Percentiles rank a stretch among this genome's conserved stretches.
Conservation (phyloP, 2,329 filamentous ascomycete species). For the Aureobasidium melanogenum region DNA sequence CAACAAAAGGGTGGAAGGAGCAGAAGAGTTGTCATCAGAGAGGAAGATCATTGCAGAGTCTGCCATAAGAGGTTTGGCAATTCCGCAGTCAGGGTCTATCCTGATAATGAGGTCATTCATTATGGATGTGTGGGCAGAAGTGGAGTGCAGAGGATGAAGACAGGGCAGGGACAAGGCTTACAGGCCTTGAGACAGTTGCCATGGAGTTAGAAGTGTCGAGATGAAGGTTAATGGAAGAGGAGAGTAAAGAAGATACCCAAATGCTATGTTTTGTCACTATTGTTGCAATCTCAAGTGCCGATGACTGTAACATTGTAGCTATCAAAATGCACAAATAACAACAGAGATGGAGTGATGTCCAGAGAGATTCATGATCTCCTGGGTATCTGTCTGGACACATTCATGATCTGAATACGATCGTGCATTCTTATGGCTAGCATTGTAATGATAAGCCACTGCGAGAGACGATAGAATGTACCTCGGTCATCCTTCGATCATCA, state of each 20-base stretch:
- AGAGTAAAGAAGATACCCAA: neutral
- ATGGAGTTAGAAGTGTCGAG: neutral
- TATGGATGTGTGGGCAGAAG: constrained; percentile 35
- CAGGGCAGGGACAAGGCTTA: constrained; percentile 9
- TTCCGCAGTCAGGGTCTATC: constrained; percentile 82
- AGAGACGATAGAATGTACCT: neutral
- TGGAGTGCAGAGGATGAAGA: constrained; percentile 11
- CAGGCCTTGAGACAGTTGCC: constrained; percentile 13
- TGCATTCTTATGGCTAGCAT: neutral
- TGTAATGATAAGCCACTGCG: neutral
- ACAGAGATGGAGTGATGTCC: neutral
- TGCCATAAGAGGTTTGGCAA: constrained; percentile 90
- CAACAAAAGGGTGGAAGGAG: constrained; percentile 44
- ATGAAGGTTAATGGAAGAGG: neutral
- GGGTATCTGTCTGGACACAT: neutral
- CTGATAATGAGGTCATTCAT: constrained; percentile 51
- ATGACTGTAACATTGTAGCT: neutral
- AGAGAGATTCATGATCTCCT: neutral
- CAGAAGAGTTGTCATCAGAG: constrained; percentile 67
- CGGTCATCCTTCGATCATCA: neutral
- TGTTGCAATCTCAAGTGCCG: neutral
- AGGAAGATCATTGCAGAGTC: constrained; percentile 83
- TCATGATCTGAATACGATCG: neutral
- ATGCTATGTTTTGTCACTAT: neutral
- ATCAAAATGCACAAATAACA: neutral